Conservation (phyloP, 2,329 filamentous ascomycete genomes). For the Cercospora brassicicola region DNA sequence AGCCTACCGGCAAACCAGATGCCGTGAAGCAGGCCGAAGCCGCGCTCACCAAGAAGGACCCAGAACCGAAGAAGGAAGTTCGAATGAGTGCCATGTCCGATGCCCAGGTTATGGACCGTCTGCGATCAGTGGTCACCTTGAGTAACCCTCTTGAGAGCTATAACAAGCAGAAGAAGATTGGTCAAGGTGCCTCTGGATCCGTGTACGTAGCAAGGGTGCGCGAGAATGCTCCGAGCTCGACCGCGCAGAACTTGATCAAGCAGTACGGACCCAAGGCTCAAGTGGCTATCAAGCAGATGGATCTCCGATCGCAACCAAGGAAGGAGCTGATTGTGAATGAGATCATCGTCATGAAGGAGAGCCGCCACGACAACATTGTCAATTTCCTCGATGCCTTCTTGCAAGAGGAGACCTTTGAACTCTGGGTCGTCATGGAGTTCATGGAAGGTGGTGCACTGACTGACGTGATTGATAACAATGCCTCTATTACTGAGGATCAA, state of each 20-base stretch:
- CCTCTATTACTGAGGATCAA: slow-evolving; percentile 89
- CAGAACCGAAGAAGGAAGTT: slow-evolving; percentile 77
- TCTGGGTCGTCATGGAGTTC: slow-evolving; percentile 99
- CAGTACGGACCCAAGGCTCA: slow-evolving; percentile 79
- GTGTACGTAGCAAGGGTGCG: slow-evolving; percentile 97
- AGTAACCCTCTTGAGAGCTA: slow-evolving; percentile 93
- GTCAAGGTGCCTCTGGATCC: slow-evolving; percentile 94
- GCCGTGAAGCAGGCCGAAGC: slow-evolving; percentile 89
- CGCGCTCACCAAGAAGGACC: slow-evolving; percentile 71
- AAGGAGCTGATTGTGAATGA: slow-evolving; percentile 99
- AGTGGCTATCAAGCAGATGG: slow-evolving; percentile 99
- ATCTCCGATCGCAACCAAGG: slow-evolving; percentile 90
- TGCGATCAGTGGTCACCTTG: slow-evolving; percentile 92
- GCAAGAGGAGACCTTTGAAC: slow-evolving; percentile 86
- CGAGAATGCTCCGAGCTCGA: slow-evolving; percentile 76
- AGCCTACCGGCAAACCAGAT: slow-evolving; percentile 51
- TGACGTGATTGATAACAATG: slow-evolving; percentile 98
- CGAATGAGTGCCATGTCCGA: slow-evolving; percentile 99
- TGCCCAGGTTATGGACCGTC: slow-evolving; percentile 91
- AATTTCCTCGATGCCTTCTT: slow-evolving; percentile 98
- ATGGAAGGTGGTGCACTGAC: slow-evolving; percentile 98
- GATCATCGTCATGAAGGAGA: slow-evolving; percentile 99
- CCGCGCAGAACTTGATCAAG: slow-evolving; percentile 75
- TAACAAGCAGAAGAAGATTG: slow-evolving; percentile 99
- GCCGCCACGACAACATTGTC: slow-evolving; percentile 96